Base-by-base conservation (phyloP, 176 grass and related monocot genomes). In the Cenchrus purpureus region DNA sequence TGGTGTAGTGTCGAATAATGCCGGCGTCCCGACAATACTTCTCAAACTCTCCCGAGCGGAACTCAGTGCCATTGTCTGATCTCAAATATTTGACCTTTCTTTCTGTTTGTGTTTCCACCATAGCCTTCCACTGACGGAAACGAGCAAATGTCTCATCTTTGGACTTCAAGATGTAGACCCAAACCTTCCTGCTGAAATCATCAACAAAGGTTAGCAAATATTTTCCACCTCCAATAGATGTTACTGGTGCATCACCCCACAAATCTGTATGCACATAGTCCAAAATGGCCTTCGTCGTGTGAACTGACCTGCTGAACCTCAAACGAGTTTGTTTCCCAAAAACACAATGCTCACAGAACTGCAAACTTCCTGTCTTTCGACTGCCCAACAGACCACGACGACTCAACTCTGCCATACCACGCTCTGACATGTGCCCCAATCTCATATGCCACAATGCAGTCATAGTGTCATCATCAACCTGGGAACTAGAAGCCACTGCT, bases 11-110 rank as follows among this genome's bases (percentile, higher is more conserved):
- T 20, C 72, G 0, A 84, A 13, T 63, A 10, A 84, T 84, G 28
- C 20, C 8, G 7, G 17, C 14, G 61, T 74, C 34, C 12, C 7
- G 6, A 0, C 37, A 84, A 84, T 34, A 84, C 4, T 2, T 44
- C 15, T 83, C 72, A 51, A 83, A 74, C 32, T 74, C 6, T 45
- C 12, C 0, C 2, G 10, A 72, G 68, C 12, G 3, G 4, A 75
- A 75, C 19, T 64, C 20, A 17, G 16, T 51, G 32, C 81, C 81
- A 74, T 75, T 75, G 12, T 84, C 9, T 56, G 0, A 75, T 56
- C 50, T 56, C 58, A 61, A 61, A 61, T 61, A 61, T 61, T 22
- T 61, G 20, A 61, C 20, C 58, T 61, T 61, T 25, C n/a, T 61
- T 61, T 61, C 58, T n/a, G 56, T 59, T 59, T 59, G 56, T 59